Evolutionary conservation across 2,329 filamentous ascomycete species (phyloP), one percentile per base, ranked within the genome.

Genomic region (Ilyonectria sp.): DNA sequence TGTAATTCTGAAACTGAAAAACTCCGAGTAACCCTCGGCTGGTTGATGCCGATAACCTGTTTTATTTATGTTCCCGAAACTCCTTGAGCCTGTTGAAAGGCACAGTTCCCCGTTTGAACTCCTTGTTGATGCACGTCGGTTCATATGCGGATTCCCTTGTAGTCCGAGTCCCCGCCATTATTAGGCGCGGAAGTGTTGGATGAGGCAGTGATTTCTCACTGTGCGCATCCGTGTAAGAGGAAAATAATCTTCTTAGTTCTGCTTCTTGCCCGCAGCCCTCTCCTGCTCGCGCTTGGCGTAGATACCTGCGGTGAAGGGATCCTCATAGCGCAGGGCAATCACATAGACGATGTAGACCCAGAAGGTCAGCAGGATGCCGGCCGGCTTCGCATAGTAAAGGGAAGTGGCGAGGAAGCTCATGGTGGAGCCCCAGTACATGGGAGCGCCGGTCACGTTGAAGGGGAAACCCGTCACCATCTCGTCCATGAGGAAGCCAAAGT

Each of bases 401-500:
- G 95, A 94, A 2, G 92, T 93, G 26, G 94, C 96, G 64, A 98
- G 83, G 83, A 99, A 99, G 83, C 92, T 95, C 87, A 97, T 87
- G 26, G 95, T 96, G 69, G 92, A 94, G 65, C 96, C 96, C 84
- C 94, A 93, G 86, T 99, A 99, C 96, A 99, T 99, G 69, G 96
- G 96, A 59, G 94, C 92, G 72, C 90, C 89, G 61, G 92, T 95
- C 68, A 98, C 88, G 82, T 93, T 98, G 87, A 99, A 99, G 2
- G 96, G 96, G 80, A 99, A 99, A 15, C 93, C 92, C 13, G 94
- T 97, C 59, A 99, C 95, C 76, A 95, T 95, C 74, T 92, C 85
- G 79, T 98, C 95, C 94, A 98, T 97, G 72, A 99, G 87, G 80
- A 98, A 98, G 74, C 96, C 96, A 79, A 98, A 99, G 86, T 99